These are phyloP conservation scores for Candida tibetensis DNA, from an alignment of 805 yeast genomes.

Conservation along the genomic window DNA sequence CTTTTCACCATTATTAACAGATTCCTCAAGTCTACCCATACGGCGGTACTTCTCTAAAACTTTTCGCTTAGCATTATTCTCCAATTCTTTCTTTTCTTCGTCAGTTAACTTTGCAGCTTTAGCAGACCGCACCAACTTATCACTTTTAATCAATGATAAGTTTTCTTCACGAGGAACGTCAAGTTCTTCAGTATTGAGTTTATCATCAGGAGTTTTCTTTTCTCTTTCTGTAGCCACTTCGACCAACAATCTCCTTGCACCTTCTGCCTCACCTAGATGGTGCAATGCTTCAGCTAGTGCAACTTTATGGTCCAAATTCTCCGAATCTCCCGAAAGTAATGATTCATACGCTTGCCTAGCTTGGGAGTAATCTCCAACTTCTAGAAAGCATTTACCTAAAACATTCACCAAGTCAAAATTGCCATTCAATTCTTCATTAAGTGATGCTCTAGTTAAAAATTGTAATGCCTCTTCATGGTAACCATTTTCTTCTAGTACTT, in stretches of 20 bases:
- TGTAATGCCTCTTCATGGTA: conserved; percentile 72
- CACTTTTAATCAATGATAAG: conserved; percentile 12
- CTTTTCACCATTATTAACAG: conserved; percentile 39
- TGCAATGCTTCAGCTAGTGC: conserved; percentile 81
- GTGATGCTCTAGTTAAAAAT: conserved; percentile 56
- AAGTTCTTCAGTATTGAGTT: conserved; percentile 15
- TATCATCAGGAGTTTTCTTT: conserved; percentile 8
- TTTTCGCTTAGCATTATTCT: conserved; percentile 54
- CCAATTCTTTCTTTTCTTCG: conserved; percentile 53
- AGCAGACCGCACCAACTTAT: conserved; percentile 6
- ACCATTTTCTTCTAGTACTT: conserved; percentile 65
- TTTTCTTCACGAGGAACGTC: conserved; percentile 10
- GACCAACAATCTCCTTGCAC: conserved; percentile 51
- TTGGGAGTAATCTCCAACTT: conserved; percentile 61
- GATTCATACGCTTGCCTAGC: conserved; percentile 60
- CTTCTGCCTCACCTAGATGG: conserved; percentile 56
- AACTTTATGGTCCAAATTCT: conserved; percentile 68
- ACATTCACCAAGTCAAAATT: conserved; percentile 53
- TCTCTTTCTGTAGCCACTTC: conserved; percentile 47
- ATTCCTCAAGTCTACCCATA: conserved; percentile 47
- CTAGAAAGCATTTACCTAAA: conserved; percentile 75
- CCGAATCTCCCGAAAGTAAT: conserved; percentile 55
- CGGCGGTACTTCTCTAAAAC: conserved; percentile 56
- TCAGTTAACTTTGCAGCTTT: conserved; percentile 24
- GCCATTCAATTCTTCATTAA: conserved; percentile 47